A percentile compares a stretch with the other conserved stretches of the same genome.
Evolutionary conservation across 2,329 filamentous ascomycete species (phyloP).

Genomic region (Pyrenochaeta sp.): DNA sequence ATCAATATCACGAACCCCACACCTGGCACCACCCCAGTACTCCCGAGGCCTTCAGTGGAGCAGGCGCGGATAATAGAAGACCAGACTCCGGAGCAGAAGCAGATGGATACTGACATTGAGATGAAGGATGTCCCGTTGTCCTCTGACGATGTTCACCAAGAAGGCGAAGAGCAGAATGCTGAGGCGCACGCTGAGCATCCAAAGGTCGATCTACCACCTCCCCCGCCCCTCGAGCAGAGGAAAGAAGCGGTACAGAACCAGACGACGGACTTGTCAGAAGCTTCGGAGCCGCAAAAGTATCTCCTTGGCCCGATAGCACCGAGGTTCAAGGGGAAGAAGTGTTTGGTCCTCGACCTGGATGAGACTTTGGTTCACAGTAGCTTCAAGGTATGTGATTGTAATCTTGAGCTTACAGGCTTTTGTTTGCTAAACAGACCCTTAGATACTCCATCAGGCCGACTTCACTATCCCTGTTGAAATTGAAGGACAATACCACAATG

Average conservation of each 20-base stretch:
- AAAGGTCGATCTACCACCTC: slow-evolving; percentile 63
- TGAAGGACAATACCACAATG: slow-evolving; percentile 98
- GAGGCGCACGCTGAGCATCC: slow-evolving; percentile 38
- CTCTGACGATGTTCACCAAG: slow-evolving; percentile 59
- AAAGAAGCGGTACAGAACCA: slow-evolving; percentile 50
- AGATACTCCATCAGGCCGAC: slow-evolving; percentile 98
- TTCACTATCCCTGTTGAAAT: slow-evolving; percentile 99
- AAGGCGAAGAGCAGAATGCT: slow-evolving; percentile 34
- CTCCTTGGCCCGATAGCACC: slow-evolving; percentile 83
- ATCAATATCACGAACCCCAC: slow-evolving; percentile 58
- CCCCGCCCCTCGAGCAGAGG: slow-evolving; percentile 61
- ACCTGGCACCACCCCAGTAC: slow-evolving; percentile 50
- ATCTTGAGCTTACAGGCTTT: neutral
- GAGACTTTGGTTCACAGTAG: slow-evolving; percentile 98
- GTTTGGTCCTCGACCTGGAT: slow-evolving; percentile 91
- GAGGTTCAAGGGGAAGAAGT: slow-evolving; percentile 87
- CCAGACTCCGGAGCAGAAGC: slow-evolving; percentile 58
- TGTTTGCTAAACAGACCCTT: slow-evolving; percentile 25
- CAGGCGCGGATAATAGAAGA: slow-evolving; percentile 57
- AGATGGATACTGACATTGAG: slow-evolving; percentile 64
- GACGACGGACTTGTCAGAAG: slow-evolving; percentile 53
- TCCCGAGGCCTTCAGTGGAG: slow-evolving; percentile 46
- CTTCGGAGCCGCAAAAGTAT: slow-evolving; percentile 66
- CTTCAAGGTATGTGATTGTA: slow-evolving; percentile 77
- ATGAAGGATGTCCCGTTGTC: slow-evolving; percentile 70